phyloP scores from a whole-genome alignment of 75 land plant genomes.

The Pinus albicaulis region DNA sequence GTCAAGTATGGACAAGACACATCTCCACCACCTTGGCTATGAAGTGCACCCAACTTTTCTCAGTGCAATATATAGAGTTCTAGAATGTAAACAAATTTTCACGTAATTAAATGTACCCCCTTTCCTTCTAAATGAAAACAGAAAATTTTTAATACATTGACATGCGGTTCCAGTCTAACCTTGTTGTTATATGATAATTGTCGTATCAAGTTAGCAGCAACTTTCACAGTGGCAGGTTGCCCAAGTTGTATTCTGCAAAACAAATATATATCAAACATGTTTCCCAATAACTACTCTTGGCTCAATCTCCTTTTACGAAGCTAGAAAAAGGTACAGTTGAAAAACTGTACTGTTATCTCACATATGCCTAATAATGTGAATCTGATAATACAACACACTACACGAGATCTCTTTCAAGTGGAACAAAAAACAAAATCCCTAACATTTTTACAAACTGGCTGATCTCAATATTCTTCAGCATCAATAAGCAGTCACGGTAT shows the following conservation, averaged over 20 bases:
- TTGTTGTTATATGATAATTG: conserved; percentile 80
- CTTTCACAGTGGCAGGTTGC: conserved; percentile 94
- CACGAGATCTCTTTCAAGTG: not conserved
- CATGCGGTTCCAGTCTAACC: conserved; percentile 29
- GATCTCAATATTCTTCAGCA: too few relatives aligned
- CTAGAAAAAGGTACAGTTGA: not conserved
- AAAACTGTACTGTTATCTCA: not conserved
- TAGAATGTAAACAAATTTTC: too few relatives aligned
- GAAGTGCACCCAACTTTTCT: too few relatives aligned
- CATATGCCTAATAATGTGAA: not conserved
- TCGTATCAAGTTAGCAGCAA: conserved; percentile 78
- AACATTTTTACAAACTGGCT: too few relatives aligned
- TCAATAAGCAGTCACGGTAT: too few relatives aligned
- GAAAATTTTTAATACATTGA: too few relatives aligned
- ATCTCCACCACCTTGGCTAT: too few relatives aligned
- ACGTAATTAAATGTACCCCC: too few relatives aligned
- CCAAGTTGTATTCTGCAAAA: conserved; percentile 84
- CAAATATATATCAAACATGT: conserved; percentile 9
- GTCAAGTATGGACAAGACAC: too few relatives aligned
- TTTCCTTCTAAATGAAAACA: too few relatives aligned
- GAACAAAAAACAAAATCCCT: too few relatives aligned
- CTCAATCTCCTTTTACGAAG: not conserved
- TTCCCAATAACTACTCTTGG: not conserved
- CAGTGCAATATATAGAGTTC: too few relatives aligned
- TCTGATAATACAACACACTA: not conserved